A percentile compares a stretch with the other conserved stretches of the same genome.
Evolutionary conservation across 371 early-diverging fungal species (phyloP).

Genomic region (Mortierella sp.): DNA sequence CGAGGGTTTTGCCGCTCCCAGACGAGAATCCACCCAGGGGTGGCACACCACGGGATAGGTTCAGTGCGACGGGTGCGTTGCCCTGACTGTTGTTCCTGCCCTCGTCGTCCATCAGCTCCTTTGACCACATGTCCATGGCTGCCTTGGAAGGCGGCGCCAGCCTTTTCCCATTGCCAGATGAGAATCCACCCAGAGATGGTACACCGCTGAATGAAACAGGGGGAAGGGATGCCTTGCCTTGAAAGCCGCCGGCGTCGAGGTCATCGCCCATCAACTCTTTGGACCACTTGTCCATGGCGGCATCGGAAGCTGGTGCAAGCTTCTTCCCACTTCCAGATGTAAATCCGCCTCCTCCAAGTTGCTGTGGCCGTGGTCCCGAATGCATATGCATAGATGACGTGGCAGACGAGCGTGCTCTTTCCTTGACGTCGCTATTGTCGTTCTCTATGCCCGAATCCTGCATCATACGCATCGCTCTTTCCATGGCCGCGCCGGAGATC

Average conservation of each 20-base stretch:
- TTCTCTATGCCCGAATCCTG: slow-evolving; percentile 14
- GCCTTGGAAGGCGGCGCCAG: background rate
- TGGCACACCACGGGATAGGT: too few species aligned
- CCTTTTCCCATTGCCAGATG: background rate
- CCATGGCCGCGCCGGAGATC: slow-evolving; percentile 30
- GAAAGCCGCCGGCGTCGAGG: background rate
- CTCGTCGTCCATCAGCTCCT: background rate
- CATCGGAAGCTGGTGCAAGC: background rate
- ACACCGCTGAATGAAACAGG: background rate
- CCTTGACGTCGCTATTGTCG: background rate
- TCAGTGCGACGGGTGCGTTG: too few species aligned
- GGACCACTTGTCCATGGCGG: background rate
- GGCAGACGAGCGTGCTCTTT: background rate
- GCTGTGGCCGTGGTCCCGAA: background rate
- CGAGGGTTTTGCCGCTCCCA: too few species aligned
- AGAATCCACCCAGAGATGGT: slow-evolving; percentile 2
- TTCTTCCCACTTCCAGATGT: slow-evolving; percentile 5
- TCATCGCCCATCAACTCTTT: background rate
- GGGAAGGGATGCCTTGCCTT: background rate
- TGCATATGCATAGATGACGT: background rate
- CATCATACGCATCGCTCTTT: slow-evolving; percentile 23
- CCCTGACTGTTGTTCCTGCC: too few species aligned
- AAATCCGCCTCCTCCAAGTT: slow-evolving; percentile 20
- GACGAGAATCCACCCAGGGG: too few species aligned
- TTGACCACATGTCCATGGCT: slow-evolving; percentile 2